Evolutionary conservation across 345 rosid species (phyloP), one percentile per base, ranked within the genome.

Genomic region (Turritis glabra): DNA sequence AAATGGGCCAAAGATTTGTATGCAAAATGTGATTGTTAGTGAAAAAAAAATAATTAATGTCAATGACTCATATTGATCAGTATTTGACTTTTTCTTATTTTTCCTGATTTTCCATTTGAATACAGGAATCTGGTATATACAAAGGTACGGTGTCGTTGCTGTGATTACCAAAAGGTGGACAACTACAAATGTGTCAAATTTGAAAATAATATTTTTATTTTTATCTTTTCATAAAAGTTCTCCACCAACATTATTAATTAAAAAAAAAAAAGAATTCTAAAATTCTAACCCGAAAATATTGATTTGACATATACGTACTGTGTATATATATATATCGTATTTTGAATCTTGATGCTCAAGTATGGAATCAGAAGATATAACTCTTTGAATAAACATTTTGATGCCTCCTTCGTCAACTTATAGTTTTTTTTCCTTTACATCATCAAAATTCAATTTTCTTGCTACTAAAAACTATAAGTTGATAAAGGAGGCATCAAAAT

Each of bases 131-230:
- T 53, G 19, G 2, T 25, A 12, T n/a, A 17, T 0, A 2, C 26
- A 12, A 25, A 25, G 62, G 72, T 53, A 67, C 21, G 71, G n/a
- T n/a, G n/a, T n/a, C n/a, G n/a, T 51, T 47, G 21, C 1, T 48
- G 3, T 65, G 44, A 11, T 21, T 22, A 63, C 43, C 29, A 22
- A 64, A 30, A 12, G 14, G 0, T 30, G 55, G 43, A 47, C 27
- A 29, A 47, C 19, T 18, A 6, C 23, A 33, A 19, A 19, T 7
- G 64, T 12, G 27, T 27, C n/a, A 8, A 25, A 25, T 1, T 8
- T 14, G 19, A 25, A 25, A 13, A 6, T 3, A 6, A 25, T 7
- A 14, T 40, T 0, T 1, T 40, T 4, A 29, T 40, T 40, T 38
- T 40, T 4, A 0, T 37, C 4, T 37, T 0, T 17, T 7, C 8